Evolutionary conservation across 2,329 filamentous ascomycete genomes (phyloP).

Genomic region (Trichoderma sp.): DNA sequence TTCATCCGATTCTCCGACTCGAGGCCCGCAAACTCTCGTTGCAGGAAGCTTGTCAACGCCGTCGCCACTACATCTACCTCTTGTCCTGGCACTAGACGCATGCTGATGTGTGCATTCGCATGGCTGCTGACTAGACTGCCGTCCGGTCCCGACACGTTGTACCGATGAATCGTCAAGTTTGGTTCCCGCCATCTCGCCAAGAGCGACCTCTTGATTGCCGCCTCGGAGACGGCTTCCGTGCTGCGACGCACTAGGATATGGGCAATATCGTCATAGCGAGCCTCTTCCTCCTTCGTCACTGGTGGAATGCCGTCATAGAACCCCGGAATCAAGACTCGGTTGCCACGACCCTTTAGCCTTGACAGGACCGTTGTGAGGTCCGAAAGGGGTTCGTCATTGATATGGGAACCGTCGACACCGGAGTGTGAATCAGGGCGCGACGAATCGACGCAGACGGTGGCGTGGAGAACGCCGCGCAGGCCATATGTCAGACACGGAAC

Average conservation of each 20-base stretch:
- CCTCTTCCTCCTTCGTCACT: constrained; percentile 70
- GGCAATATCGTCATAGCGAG: constrained; percentile 80
- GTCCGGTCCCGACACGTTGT: constrained; percentile 88
- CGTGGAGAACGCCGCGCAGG: constrained; percentile 87
- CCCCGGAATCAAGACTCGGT: constrained; percentile 76
- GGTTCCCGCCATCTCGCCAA: constrained; percentile 96
- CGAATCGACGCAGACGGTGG: constrained; percentile 83
- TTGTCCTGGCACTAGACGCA: constrained; percentile 91
- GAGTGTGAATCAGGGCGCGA: constrained; percentile 86
- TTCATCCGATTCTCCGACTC: constrained; percentile 77
- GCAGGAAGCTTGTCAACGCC: constrained; percentile 63
- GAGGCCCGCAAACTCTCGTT: constrained; percentile 67
- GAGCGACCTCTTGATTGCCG: constrained; percentile 74
- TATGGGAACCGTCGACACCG: constrained; percentile 89
- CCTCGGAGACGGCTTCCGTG: constrained; percentile 55
- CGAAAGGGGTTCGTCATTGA: constrained; percentile 87
- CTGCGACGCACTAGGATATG: constrained; percentile 70
- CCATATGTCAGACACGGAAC: constrained; percentile 95
- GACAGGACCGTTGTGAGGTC: constrained; percentile 82
- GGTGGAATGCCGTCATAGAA: constrained; percentile 85
- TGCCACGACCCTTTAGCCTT: constrained; percentile 75
- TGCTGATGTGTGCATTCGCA: constrained; percentile 81
- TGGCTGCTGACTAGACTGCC: constrained; percentile 88
- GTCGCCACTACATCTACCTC: constrained; percentile 74
- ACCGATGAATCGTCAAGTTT: constrained; percentile 87